Evolutionary conservation across 371 early-diverging fungal genomes (phyloP).

Genomic region (Syncephalis plumigaleata): DNA sequence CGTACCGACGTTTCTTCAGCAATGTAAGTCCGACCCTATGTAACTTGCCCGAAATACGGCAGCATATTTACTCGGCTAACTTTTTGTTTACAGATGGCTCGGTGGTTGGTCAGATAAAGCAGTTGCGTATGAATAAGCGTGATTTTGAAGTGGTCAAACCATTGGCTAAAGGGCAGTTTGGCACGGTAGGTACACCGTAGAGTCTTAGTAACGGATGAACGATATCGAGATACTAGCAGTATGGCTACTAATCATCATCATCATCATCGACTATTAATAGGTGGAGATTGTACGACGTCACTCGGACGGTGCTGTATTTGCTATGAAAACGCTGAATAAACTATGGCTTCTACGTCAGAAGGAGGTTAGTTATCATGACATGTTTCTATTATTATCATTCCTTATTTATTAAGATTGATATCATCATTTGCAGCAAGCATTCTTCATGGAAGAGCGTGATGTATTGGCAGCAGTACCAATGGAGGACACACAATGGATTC

Average conservation of each 20-base stretch:
- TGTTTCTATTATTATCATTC: conserved; percentile 1
- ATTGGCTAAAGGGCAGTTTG: conserved; percentile 84
- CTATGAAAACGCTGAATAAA: conserved; percentile 92
- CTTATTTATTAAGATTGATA: conserved; percentile 3
- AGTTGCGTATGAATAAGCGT: conserved; percentile 43
- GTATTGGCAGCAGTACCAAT: conserved; percentile 42
- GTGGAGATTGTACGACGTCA: conserved; percentile 60
- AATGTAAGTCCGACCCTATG: conserved; percentile 18
- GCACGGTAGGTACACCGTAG: conserved; percentile 38
- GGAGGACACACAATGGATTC: conserved; percentile 60
- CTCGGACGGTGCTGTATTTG: conserved; percentile 59
- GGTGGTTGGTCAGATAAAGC: conserved; percentile 29
- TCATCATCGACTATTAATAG: conserved; percentile 9
- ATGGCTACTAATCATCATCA: conserved; percentile 1
- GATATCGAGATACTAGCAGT: background rate
- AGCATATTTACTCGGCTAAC: background rate
- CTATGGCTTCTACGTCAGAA: conserved; percentile 59
- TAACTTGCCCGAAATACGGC: background rate
- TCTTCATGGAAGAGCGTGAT: conserved; percentile 80
- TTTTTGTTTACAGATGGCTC: conserved; percentile 28
- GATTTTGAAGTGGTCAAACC: conserved; percentile 80
- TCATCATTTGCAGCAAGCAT: conserved; percentile 35
- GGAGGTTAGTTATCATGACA: conserved; percentile 27
- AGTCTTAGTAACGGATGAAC: background rate
- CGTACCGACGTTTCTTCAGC: conserved; percentile 23